These are phyloP conservation scores for Juglanconis oblonga DNA, from an alignment of 2,329 filamentous ascomycete genomes.

Conservation along the genomic window DNA sequence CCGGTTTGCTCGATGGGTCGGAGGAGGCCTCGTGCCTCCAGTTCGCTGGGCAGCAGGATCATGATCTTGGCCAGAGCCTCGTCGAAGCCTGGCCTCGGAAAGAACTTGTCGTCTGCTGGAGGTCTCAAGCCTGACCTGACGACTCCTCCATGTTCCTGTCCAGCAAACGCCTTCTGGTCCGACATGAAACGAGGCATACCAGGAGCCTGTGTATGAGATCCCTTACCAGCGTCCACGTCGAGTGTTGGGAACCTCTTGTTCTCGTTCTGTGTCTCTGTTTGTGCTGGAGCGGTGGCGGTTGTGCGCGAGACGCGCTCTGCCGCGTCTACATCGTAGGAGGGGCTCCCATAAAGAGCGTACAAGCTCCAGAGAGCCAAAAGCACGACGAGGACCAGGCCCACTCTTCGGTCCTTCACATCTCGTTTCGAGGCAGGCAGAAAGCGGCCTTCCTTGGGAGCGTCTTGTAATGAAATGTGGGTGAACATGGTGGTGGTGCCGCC, in stretches of 20 bases:
- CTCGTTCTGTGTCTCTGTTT: neutral
- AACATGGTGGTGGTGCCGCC: too few species aligned
- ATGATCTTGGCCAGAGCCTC: slow-evolving; percentile 25
- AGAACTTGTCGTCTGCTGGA: neutral
- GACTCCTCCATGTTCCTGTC: neutral
- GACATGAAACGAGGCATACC: neutral
- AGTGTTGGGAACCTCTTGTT: neutral
- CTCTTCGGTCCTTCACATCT: neutral
- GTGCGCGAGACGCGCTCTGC: neutral
- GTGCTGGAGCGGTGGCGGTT: neutral
- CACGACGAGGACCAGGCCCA: neutral
- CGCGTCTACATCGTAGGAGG: neutral
- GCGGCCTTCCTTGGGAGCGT: neutral
- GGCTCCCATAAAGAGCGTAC: neutral
- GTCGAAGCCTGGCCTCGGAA: slow-evolving; percentile 17
- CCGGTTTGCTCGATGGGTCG: slow-evolving; percentile 35
- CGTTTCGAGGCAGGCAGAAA: neutral
- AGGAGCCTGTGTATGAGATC: neutral
- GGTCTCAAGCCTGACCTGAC: neutral
- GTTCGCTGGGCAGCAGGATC: slow-evolving; percentile 29
- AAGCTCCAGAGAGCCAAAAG: neutral
- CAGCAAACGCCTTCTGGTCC: neutral
- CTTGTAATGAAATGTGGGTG: neutral
- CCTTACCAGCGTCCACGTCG: neutral
- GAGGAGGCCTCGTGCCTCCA: slow-evolving; percentile 32